Conservation (phyloP, 805 yeast genomes). For the Candida ovalis region DNA sequence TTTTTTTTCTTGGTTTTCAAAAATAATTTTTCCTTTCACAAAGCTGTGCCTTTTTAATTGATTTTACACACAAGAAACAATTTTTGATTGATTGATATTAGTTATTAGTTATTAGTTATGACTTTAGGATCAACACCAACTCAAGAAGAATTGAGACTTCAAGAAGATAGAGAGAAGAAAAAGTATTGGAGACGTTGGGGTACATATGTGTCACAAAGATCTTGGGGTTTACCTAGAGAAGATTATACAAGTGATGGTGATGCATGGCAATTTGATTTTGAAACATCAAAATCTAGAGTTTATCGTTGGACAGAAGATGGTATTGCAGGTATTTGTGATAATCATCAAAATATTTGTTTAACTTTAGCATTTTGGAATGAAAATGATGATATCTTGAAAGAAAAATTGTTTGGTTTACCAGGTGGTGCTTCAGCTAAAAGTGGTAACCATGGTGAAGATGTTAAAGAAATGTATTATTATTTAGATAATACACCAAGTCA, state of each 20-base stretch:
- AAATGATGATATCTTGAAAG: conserved; percentile 78
- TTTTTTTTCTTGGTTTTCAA: too few relatives aligned
- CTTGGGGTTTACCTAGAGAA: conserved; percentile 85
- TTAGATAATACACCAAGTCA: conserved; percentile 92
- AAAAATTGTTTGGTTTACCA: conserved; percentile 73
- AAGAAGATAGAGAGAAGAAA: conserved; percentile 34
- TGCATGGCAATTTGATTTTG: conserved; percentile 91
- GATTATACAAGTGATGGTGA: conserved; percentile 84
- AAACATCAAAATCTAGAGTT: conserved; percentile 73
- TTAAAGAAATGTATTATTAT: conserved; percentile 79
- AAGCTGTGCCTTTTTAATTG: too few relatives aligned
- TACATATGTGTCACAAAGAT: conserved; percentile 82
- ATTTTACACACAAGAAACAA: too few relatives aligned
- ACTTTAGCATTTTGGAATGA: conserved; percentile 93
- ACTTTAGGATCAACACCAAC: conserved; percentile 17
- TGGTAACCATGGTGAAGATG: conserved; percentile 96
- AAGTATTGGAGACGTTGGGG: conserved; percentile 89
- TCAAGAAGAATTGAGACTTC: conserved; percentile 38
- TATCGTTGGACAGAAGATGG: conserved; percentile 98
- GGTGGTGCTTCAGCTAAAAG: conserved; percentile 67
- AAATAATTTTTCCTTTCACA: too few relatives aligned
- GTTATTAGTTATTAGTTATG: conserved; percentile 11
- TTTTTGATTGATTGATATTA: not conserved
- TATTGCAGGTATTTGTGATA: conserved; percentile 82
- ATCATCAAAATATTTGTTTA: conserved; percentile 71